Evolutionary conservation across 129 eudicot species (phyloP), one percentile per base, ranked within the genome.

Genomic region (Centaurea solstitialis): DNA sequence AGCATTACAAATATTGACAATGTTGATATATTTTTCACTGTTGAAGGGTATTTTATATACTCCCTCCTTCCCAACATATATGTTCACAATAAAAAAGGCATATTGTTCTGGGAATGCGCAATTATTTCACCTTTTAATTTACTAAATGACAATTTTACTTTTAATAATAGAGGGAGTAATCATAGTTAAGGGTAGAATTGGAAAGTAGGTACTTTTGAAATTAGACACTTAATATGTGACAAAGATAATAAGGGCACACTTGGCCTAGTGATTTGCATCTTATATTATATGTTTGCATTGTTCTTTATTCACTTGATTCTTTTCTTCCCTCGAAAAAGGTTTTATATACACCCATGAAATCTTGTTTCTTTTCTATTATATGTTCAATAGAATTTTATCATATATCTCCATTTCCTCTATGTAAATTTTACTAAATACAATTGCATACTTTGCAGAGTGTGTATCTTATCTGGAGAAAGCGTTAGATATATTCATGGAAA

Each of bases 381-480:
- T 57, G 9, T 6, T n/a, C 65, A 57, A 57, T 57, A n/a, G 20
- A 57, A 22, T n/a, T 53, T 57, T 57, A 13, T n/a, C 65, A 17
- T 57, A 57, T 57, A 57, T n/a, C 65, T 57, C 22, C 65, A 57
- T n/a, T 57, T 57, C 9, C 23, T 57, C n/a, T 57, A 57, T 13
- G 5, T 17, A 17, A 47, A 5, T 53, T 53, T n/a, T 50, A 0
- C 22, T n/a, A 17, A 0, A 13, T 57, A 9, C 24, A 10, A 10
- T 26, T 24, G 62, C 23, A 30, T 47, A 23, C 57, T 40, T 57
- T 76, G 66, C 80, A 89, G 93, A 89, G 81, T 82, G 89, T 35
- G 67, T 87, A 72, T 73, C 91, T 76, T 79, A 86, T 83, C 82
- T 87, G 67, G 91, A 87, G 78, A 83, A 89, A 72, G 73, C 93